Evolutionary conservation across 2,329 filamentous ascomycete genomes (phyloP), one percentile per base, ranked within the genome.

Genomic region (Colletotrichum gigasporum): DNA sequence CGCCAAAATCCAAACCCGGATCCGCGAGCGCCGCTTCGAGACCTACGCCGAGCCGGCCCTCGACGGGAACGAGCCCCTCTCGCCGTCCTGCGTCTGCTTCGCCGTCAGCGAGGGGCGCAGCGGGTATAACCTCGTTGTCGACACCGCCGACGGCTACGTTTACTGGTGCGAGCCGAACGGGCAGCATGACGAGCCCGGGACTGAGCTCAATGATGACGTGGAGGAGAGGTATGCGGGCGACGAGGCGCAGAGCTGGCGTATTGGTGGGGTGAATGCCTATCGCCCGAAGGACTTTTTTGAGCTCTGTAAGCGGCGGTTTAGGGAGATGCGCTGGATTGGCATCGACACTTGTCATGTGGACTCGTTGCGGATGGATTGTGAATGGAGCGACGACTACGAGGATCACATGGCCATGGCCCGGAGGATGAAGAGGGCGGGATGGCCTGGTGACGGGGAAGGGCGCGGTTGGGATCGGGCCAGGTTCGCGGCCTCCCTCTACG

Each of bases 71-170:
- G n/a, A n/a, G n/a, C n/a, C n/a, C n/a, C n/a, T n/a, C n/a, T n/a
- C n/a, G n/a, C n/a, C n/a, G n/a, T 65, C 53, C 7, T 67, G 66
- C 44, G 61, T 53, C 34, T 7, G 35, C 16, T 60, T 70, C 37
- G 64, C 68, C 10, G 44, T 64, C 16, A 24, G 16, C 42, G 22
- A 7, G n/a, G 6, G 28, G 10, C 26, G 37, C 10, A 53, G 28
- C 45, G 64, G 62, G 1, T 69, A 67, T 42, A 44, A 42, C 2
- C 37, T 68, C 37, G 50, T 68, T 6, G 26, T 69, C n/a, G 56
- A 69, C 24, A 69, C 68, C 18, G 54, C 61, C 1, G 64, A 68
- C 20, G 62, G 62, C 18, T 52, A 41, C 14, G n/a, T 69, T n/a
- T 67, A 68, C 37, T 68, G 68, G 64, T 58, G 53, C 5, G 52